A percentile compares a stretch with the other conserved stretches of the same genome.
phyloP scores from a whole-genome alignment of 768 basidiomycete species.

The Exidia glandulosa region DNA sequence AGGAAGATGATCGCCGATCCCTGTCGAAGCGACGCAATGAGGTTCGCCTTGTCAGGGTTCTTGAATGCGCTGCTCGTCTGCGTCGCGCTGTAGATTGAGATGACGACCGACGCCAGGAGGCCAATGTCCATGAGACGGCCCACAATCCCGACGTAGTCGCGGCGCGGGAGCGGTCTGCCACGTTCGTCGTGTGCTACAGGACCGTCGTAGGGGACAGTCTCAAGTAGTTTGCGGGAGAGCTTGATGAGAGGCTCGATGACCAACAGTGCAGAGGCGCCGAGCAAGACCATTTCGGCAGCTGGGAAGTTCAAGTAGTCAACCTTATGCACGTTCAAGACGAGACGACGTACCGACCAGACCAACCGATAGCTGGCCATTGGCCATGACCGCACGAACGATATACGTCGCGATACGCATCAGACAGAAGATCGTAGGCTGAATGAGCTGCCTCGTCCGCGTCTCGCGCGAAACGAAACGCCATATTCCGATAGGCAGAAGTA shows the following conservation, averaged over 20 bases:
- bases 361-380: neutral
- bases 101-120: neutral
- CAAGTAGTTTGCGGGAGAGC: neutral
- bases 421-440: neutral
- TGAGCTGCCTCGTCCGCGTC: neutral
- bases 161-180: neutral
- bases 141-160: neutral
- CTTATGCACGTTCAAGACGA: neutral
- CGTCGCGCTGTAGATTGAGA: neutral
- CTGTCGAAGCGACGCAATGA: neutral
- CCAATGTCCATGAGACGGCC: neutral
- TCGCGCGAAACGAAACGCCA: neutral
- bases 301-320: neutral
- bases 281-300: neutral
- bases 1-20: neutral
- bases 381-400: neutral
- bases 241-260: neutral
- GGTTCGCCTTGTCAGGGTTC: neutral
- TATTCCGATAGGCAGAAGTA: neutral
- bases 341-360: neutral
- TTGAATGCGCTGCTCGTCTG: neutral
- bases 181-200: neutral
- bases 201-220: neutral
- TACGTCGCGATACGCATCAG: neutral
- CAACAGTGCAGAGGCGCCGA: neutral